These are phyloP conservation scores for Trypanosoma grayi DNA, from an alignment of 208 protist genomes.

Conservation along the genomic window DNA sequence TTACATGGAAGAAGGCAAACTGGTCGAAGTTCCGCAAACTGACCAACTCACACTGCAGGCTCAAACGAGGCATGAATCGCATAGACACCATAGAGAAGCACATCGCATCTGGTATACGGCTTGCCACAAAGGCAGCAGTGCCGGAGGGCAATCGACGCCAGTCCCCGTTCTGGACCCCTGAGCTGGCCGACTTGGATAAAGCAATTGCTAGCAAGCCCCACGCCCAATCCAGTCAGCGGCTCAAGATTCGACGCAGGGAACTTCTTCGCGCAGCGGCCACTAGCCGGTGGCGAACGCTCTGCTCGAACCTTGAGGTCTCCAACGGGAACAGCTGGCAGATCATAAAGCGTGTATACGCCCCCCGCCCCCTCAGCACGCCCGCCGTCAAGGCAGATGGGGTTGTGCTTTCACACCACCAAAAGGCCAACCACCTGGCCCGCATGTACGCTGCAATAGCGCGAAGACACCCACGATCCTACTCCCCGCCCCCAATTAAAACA, in stretches of 20 bases:
- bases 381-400: neutral
- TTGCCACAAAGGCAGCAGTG: neutral
- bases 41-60: neutral
- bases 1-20: constrained; percentile 21
- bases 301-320: neutral
- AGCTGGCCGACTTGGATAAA: constrained; percentile 12
- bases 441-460: neutral
- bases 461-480: neutral
- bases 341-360: constrained; percentile 2
- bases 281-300: neutral
- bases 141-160: neutral
- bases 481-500: neutral
- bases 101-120: neutral
- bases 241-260: constrained; percentile 1
- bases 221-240: neutral
- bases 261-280: constrained; percentile 2
- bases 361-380: neutral
- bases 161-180: constrained; percentile 17
- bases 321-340: constrained; percentile 2
- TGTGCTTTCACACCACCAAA: neutral
- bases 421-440: neutral
- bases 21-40: neutral
- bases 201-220: neutral
- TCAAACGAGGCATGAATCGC: neutral
- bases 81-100: neutral